Evolutionary conservation across 768 basidiomycete genomes (phyloP).

Genomic region (Xanthoconium stramineum): DNA sequence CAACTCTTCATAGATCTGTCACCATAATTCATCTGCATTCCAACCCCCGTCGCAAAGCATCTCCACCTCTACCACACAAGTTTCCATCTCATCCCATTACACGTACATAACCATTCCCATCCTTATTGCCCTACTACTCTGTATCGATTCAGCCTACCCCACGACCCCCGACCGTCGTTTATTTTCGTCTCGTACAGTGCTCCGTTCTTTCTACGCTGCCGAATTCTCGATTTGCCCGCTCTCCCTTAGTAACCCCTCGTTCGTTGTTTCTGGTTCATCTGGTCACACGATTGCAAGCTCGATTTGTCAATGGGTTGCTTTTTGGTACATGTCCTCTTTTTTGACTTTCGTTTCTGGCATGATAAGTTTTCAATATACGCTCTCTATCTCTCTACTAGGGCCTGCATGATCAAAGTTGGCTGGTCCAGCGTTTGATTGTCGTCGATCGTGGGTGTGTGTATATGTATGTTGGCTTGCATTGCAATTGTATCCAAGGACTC

Average conservation of each 20-base stretch:
- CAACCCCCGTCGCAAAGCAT: slow-evolving; percentile 16
- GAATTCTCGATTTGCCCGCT: slow-evolving; percentile 20
- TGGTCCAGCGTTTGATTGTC: slow-evolving; percentile 14
- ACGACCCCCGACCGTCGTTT: slow-evolving; percentile 4
- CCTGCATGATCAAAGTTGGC: slow-evolving; percentile 15
- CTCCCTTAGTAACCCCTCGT: slow-evolving; percentile 5
- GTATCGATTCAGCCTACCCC: slow-evolving; percentile 23
- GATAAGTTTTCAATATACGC: slow-evolving; percentile 7
- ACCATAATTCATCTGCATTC: slow-evolving; percentile 16
- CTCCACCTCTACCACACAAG: neutral
- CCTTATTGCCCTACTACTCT: slow-evolving; percentile 25
- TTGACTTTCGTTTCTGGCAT: slow-evolving; percentile 19
- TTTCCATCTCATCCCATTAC: slow-evolving; percentile 1
- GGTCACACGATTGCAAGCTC: slow-evolving; percentile 3
- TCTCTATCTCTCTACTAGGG: neutral
- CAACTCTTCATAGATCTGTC: slow-evolving; percentile 23
- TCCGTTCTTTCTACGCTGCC: slow-evolving; percentile 11
- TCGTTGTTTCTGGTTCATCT: slow-evolving; percentile 14
- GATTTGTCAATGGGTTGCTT: slow-evolving; percentile 21
- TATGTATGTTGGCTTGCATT: no score
- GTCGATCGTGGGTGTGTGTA: neutral
- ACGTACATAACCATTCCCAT: slow-evolving; percentile 27
- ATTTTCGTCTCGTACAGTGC: slow-evolving; percentile 11
- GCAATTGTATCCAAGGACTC: no score
- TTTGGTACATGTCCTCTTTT: slow-evolving; percentile 13